Evolutionary conservation across 2,329 filamentous ascomycete species (phyloP), one percentile per base, ranked within the genome.

Genomic region (Rutstroemia sp.): DNA sequence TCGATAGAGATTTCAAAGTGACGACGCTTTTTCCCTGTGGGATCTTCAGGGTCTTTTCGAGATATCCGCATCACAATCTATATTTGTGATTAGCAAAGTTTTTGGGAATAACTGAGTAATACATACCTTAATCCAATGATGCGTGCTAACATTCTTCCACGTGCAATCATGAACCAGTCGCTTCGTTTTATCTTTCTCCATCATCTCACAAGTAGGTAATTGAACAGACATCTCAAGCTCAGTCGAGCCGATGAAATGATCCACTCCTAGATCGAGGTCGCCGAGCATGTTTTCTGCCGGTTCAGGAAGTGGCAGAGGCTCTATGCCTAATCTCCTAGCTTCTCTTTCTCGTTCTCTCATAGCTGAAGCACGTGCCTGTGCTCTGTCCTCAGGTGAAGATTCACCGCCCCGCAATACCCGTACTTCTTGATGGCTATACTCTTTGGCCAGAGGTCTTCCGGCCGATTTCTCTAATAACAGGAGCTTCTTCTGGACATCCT

Each of bases 1-100:
- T 89, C 86, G 61, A 89, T 89, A 16, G 86, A 88, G 56, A 89
- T 89, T 65, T 89, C 86, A 62, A 89, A 89, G 66, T 89, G 86
- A 41, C 86, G 78, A 61, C 86, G 78, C 68, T 87, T 88, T 39
- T 64, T 68, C 19, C 65, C 65, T 4, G 71, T 73, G 9, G 85
- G 79, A 62, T 88, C 82, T 34, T 78, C 77, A 48, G 78, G 73
- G 64, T 89, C 86, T 9, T 81, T 75, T 67, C 82, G 84, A n/a
- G 85, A 88, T 38, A 89, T 76, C 34, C 86, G 83, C 77, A 89
- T 83, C 51, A 89, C 83, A 65, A 89, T 87, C 84, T 87, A 62
- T 19, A 48, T 25, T n/a, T 23, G 30, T 38, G n/a, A 38, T 47
- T 41, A 54, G 39, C 17, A 38, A 25, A 3, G 21, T 41, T 2